Percentiles rank a stretch among this genome's conserved stretches.
These are phyloP conservation scores for Cutaneotrichosporon mucoides DNA, from an alignment of 1,284 basidiomycete species.

Conservation along the genomic window DNA sequence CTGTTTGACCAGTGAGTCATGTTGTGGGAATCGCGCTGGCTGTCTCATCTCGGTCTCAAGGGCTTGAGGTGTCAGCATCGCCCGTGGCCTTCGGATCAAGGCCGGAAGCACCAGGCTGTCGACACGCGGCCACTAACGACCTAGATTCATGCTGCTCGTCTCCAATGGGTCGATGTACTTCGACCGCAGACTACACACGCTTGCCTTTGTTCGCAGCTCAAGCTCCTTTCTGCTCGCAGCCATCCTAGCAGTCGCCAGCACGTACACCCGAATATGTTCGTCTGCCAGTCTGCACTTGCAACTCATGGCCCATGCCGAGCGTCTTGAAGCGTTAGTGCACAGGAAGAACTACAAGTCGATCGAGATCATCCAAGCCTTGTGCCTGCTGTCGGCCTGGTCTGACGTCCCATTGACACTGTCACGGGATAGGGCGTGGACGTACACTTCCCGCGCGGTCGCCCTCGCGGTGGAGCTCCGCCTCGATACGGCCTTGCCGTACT, in stretches of 20 bases:
- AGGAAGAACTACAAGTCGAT: neutral
- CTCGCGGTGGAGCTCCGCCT: neutral
- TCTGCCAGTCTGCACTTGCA: neutral
- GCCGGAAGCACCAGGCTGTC: too few species aligned
- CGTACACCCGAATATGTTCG: neutral
- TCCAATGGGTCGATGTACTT: neutral
- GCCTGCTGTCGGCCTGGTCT: neutral
- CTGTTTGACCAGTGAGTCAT: neutral
- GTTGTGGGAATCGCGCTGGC: too few species aligned
- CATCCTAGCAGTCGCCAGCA: neutral
- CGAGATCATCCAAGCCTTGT: neutral
- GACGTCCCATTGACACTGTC: neutral
- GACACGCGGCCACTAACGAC: neutral
- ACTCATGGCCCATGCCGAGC: neutral
- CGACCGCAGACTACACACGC: neutral
- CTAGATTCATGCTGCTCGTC: neutral
- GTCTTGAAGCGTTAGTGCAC: neutral
- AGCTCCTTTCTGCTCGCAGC: neutral
- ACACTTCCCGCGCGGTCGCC: neutral
- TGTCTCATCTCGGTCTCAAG: too few species aligned
- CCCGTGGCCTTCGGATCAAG: too few species aligned
- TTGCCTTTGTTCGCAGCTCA: neutral
- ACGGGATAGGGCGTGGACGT: neutral
- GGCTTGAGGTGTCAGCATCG: too few species aligned
- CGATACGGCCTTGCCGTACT: neutral